A percentile compares a stretch with the other conserved stretches of the same genome.
phyloP scores from a whole-genome alignment of 2,329 filamentous ascomycete genomes.

The Myotisia sp. region DNA sequence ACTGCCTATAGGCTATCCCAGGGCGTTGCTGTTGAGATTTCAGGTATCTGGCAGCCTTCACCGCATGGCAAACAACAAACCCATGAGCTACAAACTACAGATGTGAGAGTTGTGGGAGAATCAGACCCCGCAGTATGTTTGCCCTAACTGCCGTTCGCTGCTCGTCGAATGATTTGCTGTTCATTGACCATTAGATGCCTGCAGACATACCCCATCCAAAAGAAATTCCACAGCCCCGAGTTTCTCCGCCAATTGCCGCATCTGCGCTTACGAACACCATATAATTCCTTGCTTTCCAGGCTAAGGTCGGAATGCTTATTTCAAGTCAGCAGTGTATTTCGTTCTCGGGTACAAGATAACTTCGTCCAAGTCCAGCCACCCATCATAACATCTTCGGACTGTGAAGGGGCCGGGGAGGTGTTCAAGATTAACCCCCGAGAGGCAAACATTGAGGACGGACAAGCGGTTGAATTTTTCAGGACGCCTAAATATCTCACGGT shows the following conservation, averaged over 20 bases:
- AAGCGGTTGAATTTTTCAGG: slow-evolving; percentile 56
- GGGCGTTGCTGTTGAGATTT: slow-evolving; percentile 64
- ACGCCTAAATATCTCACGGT: slow-evolving; percentile 89
- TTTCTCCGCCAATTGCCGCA: slow-evolving; percentile 82
- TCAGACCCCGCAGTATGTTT: slow-evolving; percentile 62
- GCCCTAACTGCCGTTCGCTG: background rate
- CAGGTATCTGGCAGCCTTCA: slow-evolving; percentile 61
- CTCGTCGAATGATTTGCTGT: background rate
- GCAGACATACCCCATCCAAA: slow-evolving; percentile 83
- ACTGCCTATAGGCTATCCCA: slow-evolving; percentile 63
- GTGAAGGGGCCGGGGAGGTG: slow-evolving; percentile 89
- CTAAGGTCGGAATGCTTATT: slow-evolving; percentile 69
- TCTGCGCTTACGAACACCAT: slow-evolving; percentile 64
- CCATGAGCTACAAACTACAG: slow-evolving; percentile 64
- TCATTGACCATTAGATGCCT: slow-evolving; percentile 1
- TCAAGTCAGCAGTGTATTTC: slow-evolving; percentile 62
- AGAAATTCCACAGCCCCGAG: slow-evolving; percentile 85
- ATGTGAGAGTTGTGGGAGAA: slow-evolving; percentile 56
- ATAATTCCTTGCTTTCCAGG: slow-evolving; percentile 66
- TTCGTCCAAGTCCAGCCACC: slow-evolving; percentile 66
- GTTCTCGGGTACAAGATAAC: slow-evolving; percentile 44
- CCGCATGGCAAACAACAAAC: slow-evolving; percentile 52
- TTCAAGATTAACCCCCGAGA: slow-evolving; percentile 52
- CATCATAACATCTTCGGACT: slow-evolving; percentile 91
- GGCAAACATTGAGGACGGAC: slow-evolving; percentile 18